Evolutionary conservation across 176 grass and related monocot species (phyloP), one percentile per base, ranked within the genome.

Genomic region (Musa troglodytarum): DNA sequence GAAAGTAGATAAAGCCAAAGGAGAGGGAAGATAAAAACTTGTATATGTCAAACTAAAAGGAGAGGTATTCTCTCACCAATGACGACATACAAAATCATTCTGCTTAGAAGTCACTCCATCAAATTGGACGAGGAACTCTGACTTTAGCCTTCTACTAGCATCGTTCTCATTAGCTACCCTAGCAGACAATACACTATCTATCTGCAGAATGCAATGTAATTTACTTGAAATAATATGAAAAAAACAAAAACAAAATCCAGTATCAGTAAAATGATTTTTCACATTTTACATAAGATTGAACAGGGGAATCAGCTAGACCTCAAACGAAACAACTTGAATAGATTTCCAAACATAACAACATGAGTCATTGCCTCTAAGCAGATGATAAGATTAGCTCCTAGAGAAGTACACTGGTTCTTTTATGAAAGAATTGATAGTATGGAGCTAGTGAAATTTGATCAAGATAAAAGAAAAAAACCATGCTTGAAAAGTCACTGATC

Each of bases 91-190:
- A 69, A 94, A 81, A 85, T 92, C 95, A 82, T 92, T 85, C 12
- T 89, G 82, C 63, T 99, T 89, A 26, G 95, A 94, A 80, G 84
- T 81, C 8, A 91, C 90, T 17, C 95, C 95, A 84, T 99, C 95
- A 82, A 99, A 99, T 17, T 92, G 90, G 55, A 94, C 86, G 52
- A 99, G 86, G 83, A 99, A 99, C 85, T 99, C 90, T 50, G 95
- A 99, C 84, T 99, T 99, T 74, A 99, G 61, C 62, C 90, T 82
- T 83, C 95, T 87, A 76, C 95, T 99, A 17, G 86, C 86, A 43
- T 99, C 95, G 49, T 99, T 86, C 88, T 99, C 95, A 63, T 89
- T 99, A 74, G 90, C 91, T 84, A 91, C 76, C 66, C 95, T 93
- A 84, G 86, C 72, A 50, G 95, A 99, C 95, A 99, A 85, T 52